Percentiles rank a stretch among this genome's conserved stretches.
These are phyloP conservation scores for Sarocladium kiliense DNA, from an alignment of 2,329 filamentous ascomycete genomes.

Conservation along the genomic window DNA sequence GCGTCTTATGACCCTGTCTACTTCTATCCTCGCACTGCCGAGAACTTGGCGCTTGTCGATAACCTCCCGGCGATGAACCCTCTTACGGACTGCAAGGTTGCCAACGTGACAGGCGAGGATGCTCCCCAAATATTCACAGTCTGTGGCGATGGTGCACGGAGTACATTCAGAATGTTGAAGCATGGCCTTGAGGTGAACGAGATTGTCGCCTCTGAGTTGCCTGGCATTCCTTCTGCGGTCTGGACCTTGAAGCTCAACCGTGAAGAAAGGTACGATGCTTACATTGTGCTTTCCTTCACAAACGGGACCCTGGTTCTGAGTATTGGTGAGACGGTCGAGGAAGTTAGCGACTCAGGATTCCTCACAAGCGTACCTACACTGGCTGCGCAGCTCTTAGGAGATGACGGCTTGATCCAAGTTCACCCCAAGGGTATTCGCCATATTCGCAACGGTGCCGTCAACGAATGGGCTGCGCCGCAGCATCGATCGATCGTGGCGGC, in stretches of 20 bases:
- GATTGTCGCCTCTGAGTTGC: constrained; percentile 89
- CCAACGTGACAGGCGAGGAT: constrained; percentile 86
- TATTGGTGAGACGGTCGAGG: constrained; percentile 94
- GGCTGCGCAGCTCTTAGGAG: constrained; percentile 88
- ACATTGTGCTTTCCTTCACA: constrained; percentile 90
- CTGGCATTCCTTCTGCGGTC: constrained; percentile 81
- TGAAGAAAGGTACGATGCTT: constrained; percentile 82
- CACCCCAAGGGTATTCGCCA: constrained; percentile 95
- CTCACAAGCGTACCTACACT: constrained; percentile 83
- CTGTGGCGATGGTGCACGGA: constrained; percentile 82
- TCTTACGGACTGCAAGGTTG: constrained; percentile 83
- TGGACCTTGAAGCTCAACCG: constrained; percentile 90
- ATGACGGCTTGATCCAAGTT: constrained; percentile 88
- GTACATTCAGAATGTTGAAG: constrained; percentile 85
- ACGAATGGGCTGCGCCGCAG: constrained; percentile 90
- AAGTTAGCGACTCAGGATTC: constrained; percentile 91
- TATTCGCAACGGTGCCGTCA: constrained; percentile 72
- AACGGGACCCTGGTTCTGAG: constrained; percentile 88
- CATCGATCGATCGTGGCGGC: constrained; percentile 95
- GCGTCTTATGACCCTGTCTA: constrained; percentile 73
- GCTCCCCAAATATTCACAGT: constrained; percentile 95
- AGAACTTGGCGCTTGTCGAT: constrained; percentile 82
- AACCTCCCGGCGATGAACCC: constrained; percentile 87
- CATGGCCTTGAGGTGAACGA: constrained; percentile 92
- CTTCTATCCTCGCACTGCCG: constrained; percentile 73